A percentile compares a stretch with the other conserved stretches of the same genome.
phyloP scores from a whole-genome alignment of 257 asterid genomes.

The Nicotiana undulata region DNA sequence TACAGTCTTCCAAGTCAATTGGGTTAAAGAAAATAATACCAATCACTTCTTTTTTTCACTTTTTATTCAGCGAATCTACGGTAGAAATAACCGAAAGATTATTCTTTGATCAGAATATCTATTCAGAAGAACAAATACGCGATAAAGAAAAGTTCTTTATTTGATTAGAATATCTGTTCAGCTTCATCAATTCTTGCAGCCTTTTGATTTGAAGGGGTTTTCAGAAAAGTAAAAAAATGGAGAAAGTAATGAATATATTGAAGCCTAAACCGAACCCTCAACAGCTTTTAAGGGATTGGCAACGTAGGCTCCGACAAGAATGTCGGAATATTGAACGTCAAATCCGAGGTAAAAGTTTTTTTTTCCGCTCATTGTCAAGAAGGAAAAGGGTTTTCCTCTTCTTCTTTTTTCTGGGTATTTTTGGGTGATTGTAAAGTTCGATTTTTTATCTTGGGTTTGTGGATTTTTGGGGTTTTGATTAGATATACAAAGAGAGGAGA shows the following conservation, averaged over 20 bases:
- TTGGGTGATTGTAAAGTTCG: background rate
- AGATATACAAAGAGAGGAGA: conserved; percentile 97
- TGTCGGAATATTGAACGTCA: conserved; percentile 90
- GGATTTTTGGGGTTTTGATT: conserved; percentile 17
- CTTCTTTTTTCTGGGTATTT: background rate
- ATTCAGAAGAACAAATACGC: background rate
- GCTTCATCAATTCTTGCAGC: background rate
- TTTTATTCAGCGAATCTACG: no score
- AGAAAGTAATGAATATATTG: conserved; percentile 62
- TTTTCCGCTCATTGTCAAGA: background rate
- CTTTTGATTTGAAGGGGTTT: background rate
- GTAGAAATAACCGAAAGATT: background rate
- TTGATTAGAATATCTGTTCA: background rate
- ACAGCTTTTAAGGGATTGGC: conserved; percentile 88
- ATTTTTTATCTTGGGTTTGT: background rate
- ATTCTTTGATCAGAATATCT: background rate
- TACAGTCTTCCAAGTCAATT: no score
- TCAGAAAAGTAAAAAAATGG: conserved; percentile 28
- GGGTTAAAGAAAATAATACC: no score
- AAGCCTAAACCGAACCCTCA: conserved; percentile 88
- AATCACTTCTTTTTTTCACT: no score
- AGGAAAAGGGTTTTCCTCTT: background rate
- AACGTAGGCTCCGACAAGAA: conserved; percentile 94
- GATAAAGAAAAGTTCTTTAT: background rate
- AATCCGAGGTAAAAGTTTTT: conserved; percentile 53